Base-by-base conservation (phyloP, 805 yeast species). In the Teunomyces pallodes region DNA sequence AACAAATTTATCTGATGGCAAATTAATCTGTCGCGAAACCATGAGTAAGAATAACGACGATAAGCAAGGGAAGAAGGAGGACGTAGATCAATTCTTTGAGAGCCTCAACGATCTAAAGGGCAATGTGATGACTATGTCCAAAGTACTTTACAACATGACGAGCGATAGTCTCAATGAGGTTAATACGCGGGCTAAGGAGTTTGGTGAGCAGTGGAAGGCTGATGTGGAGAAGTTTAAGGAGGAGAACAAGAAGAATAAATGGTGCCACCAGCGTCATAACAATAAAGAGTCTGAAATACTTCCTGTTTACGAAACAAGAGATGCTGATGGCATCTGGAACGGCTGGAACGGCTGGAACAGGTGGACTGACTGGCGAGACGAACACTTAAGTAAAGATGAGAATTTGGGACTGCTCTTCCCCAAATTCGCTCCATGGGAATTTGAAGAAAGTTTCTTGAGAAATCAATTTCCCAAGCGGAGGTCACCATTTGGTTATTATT, bases 401-500 rank as follows among this genome's bases (percentile, higher is more conserved):
- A 28, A 16, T 12, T 38, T 26, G 30, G 30, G 26, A 7, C 9
- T 14, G 5, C 30, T 24, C 30, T 43, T 30, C 9, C 42, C 26
- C 32, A 20, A 28, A 30, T 46, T 38, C 3, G 35, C 38, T 29
- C 46, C 43, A 14, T 45, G 39, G 16, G 44, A 42, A 9, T 45
- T 41, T 20, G 40, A 40, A 14, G 41, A 43, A 5, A 46, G 40
- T 3, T 36, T 42, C 13, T 39, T 35, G 16, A 24, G 28, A 5
- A 14, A 29, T 26, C 30, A 28, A 13, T 38, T 38, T 16, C 41
- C 30, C 9, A 38, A 38, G 29, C 41, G 13, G 8, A n/a, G 30
- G 14, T 38, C 70, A 1, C 74, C 76, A 1, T 71, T 58, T 41
- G 85, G 84, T 0, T 60, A 74, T 41, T 76, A 76, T 61, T 77